phyloP scores from a whole-genome alignment of 768 basidiomycete species.

The Lyophyllum atratum region DNA sequence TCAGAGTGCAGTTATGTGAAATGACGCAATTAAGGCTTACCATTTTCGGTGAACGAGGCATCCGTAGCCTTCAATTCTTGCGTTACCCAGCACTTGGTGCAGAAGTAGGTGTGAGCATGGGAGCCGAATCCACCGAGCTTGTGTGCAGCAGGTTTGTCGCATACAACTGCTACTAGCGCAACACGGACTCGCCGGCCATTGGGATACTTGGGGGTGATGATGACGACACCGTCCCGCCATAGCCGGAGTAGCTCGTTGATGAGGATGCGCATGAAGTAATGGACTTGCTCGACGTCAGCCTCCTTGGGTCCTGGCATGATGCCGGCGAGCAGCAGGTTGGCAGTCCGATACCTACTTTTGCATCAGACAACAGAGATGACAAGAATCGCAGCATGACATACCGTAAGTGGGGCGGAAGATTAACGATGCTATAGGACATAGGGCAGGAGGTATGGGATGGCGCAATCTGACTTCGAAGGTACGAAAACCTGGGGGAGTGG shows the following conservation, averaged over 20 bases:
- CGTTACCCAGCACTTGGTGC: no score
- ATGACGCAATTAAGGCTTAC: no score
- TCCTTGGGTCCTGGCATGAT: constrained; percentile 21
- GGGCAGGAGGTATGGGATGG: constrained; percentile 37
- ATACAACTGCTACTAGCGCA: constrained; percentile 32
- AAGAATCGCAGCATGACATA: constrained; percentile 5
- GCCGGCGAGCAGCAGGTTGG: not conserved
- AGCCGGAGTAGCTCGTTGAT: no score
- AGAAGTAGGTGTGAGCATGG: no score
- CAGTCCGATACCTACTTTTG: not conserved
- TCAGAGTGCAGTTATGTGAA: no score
- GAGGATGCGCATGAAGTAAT: constrained; percentile 24
- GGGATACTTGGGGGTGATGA: constrained; percentile 24
- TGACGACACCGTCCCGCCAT: no score
- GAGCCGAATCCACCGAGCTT: no score
- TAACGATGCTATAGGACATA: constrained; percentile 32
- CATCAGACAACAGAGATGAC: not conserved
- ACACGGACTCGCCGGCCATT: constrained; percentile 31
- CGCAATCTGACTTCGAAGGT: constrained; percentile 32
- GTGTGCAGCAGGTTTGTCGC: constrained; percentile 40
- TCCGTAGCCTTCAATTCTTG: no score
- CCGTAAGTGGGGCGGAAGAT: constrained; percentile 29
- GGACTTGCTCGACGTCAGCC: constrained; percentile 28
- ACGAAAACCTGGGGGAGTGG: constrained; percentile 32
- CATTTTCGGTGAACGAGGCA: no score